Evolutionary conservation across 805 yeast species (phyloP).

Genomic region (Dipodascus geniculatus): DNA sequence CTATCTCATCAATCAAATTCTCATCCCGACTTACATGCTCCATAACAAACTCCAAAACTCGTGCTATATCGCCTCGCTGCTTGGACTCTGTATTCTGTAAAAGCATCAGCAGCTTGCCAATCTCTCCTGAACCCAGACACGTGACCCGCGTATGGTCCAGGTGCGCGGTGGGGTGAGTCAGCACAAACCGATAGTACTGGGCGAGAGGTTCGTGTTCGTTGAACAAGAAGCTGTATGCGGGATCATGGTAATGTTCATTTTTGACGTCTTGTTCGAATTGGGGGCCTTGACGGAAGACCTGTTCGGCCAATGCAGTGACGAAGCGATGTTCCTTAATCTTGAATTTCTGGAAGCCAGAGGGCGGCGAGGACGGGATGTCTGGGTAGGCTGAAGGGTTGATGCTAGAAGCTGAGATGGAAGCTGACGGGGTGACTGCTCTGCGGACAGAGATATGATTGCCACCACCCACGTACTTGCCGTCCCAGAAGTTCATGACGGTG

Average conservation of each 20-base stretch:
- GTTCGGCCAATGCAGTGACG: not conserved
- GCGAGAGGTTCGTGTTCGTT: not conserved
- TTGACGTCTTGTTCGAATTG: not conserved
- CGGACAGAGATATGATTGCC: not conserved
- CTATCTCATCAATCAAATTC: constrained; percentile 13
- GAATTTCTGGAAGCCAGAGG: not conserved
- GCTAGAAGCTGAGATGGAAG: not conserved
- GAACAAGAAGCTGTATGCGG: not conserved
- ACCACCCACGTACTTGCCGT: not conserved
- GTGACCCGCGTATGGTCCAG: constrained; percentile 2
- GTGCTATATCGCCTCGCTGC: constrained; percentile 21
- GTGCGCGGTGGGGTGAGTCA: constrained; percentile 4
- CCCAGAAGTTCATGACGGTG: not conserved
- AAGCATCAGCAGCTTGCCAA: constrained; percentile 15
- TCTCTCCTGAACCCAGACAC: constrained; percentile 11
- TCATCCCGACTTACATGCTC: constrained; percentile 15
- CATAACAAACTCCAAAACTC: constrained; percentile 22
- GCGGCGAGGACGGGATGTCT: not conserved
- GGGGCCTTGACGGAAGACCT: not conserved
- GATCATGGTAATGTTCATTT: not conserved
- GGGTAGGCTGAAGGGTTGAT: not conserved
- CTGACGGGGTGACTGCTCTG: not conserved
- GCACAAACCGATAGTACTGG: constrained; percentile 1
- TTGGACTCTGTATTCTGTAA: constrained; percentile 14
- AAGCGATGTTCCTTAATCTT: not conserved